Percentiles rank a stretch among this genome's conserved stretches.
phyloP scores from a whole-genome alignment of 2,329 filamentous ascomycete genomes.

The Metarhizium sp. region DNA sequence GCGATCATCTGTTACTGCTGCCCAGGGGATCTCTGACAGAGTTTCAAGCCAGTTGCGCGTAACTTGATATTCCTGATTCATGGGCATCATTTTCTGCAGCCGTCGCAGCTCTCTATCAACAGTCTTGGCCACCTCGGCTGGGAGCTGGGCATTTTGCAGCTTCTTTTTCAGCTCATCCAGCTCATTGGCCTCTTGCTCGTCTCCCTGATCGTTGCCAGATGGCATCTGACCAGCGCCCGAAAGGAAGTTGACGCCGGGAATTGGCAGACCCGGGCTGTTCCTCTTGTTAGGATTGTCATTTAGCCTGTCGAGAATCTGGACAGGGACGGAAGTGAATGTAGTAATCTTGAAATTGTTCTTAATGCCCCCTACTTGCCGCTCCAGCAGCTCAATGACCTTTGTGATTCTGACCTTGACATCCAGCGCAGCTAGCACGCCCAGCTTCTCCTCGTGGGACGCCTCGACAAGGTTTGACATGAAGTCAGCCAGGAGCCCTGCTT shows the following conservation, averaged over 20 bases:
- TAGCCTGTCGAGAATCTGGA: constrained; percentile 51
- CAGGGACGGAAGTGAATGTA: constrained; percentile 57
- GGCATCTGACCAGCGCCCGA: constrained; percentile 26
- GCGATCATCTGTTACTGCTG: constrained; percentile 72
- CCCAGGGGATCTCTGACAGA: constrained; percentile 89
- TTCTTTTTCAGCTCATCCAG: constrained; percentile 86
- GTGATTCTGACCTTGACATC: constrained; percentile 70
- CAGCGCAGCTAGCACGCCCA: constrained; percentile 74
- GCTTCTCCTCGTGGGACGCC: constrained; percentile 80
- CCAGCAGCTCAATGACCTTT: constrained; percentile 74
- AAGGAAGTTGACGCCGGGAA: constrained; percentile 30
- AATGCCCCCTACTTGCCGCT: constrained; percentile 71
- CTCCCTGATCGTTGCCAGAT: constrained; percentile 41
- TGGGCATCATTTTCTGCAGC: constrained; percentile 89
- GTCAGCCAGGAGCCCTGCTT: constrained; percentile 81
- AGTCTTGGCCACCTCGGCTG: constrained; percentile 79
- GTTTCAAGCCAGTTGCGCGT: constrained; percentile 91
- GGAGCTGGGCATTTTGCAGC: constrained; percentile 70
- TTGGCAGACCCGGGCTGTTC: constrained; percentile 21
- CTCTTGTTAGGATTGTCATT: constrained; percentile 29
- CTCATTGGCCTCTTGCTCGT: constrained; percentile 80
- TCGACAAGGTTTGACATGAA: constrained; percentile 95
- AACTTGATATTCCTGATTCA: constrained; percentile 92
- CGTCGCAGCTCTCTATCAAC: constrained; percentile 82
- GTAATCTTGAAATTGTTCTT: constrained; percentile 85